Evolutionary conservation across 805 yeast species (phyloP).

Genomic region (Candida broadrunensis): DNA sequence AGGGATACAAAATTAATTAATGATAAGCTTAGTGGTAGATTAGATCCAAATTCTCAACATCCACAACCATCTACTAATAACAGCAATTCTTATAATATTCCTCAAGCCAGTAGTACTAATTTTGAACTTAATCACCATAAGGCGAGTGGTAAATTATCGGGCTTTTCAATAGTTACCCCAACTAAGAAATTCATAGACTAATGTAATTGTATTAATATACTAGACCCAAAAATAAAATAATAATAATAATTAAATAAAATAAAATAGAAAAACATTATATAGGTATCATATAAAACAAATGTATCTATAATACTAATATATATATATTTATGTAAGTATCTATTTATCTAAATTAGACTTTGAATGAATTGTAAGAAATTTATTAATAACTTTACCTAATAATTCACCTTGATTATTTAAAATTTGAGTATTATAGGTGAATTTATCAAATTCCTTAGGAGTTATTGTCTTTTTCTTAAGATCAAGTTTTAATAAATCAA

Average conservation of each 20-base stretch:
- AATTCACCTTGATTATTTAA: slow-evolving; percentile 39
- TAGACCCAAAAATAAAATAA: too few relatives aligned
- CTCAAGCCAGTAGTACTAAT: background rate
- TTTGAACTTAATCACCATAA: background rate
- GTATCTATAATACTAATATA: background rate
- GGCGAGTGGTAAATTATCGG: slow-evolving; percentile 38
- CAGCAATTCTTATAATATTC: background rate
- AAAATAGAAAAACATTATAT: too few relatives aligned
- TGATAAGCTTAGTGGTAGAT: slow-evolving; percentile 30
- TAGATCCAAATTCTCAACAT: slow-evolving; percentile 1
- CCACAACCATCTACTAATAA: background rate
- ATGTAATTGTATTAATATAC: background rate
- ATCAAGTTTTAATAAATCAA: slow-evolving; percentile 20
- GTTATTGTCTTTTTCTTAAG: slow-evolving; percentile 17
- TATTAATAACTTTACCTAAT: slow-evolving; percentile 33
- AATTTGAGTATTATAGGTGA: slow-evolving; percentile 25
- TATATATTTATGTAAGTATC: slow-evolving; percentile 1
- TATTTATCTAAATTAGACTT: background rate
- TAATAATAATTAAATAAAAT: too few relatives aligned
- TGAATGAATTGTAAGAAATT: slow-evolving; percentile 20
- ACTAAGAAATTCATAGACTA: slow-evolving; percentile 20
- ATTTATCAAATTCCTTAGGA: slow-evolving; percentile 22
- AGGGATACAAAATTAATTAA: slow-evolving; percentile 28
- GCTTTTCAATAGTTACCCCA: slow-evolving; percentile 36
- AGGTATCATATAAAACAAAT: background rate